Evolutionary conservation across 805 yeast species (phyloP).

Genomic region (Kodamaea neixiangensis): DNA sequence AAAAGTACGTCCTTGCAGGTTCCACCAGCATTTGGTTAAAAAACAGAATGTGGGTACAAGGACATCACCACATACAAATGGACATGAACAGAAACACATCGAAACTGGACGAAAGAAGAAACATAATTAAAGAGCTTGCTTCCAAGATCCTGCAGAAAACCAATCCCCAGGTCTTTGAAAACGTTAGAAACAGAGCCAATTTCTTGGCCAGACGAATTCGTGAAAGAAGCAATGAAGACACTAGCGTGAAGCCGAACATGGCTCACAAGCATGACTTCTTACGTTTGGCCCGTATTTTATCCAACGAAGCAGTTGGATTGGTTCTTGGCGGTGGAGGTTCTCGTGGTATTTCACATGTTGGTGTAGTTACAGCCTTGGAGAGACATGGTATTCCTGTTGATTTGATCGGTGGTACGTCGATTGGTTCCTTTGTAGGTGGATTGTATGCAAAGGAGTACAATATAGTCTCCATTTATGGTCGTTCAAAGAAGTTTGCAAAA

Average conservation of each 20-base stretch:
- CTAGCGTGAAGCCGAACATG: conserved; percentile 34
- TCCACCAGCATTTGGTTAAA: conserved; percentile 83
- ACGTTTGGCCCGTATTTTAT: conserved; percentile 82
- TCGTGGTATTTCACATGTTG: conserved; percentile 89
- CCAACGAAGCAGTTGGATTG: conserved; percentile 92
- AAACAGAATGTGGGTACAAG: conserved; percentile 84
- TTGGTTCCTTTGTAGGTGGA: conserved; percentile 95
- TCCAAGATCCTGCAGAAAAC: conserved; percentile 33
- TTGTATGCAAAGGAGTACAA: conserved; percentile 91
- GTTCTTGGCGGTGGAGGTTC: conserved; percentile 99
- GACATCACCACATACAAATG: conserved; percentile 91
- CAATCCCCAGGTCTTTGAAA: conserved; percentile 38
- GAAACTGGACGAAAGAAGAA: conserved; percentile 9
- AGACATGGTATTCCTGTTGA: conserved; percentile 93
- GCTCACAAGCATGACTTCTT: conserved; percentile 85
- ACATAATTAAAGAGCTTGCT: conserved; percentile 37
- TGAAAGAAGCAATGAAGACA: conserved; percentile 21
- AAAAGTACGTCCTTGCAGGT: conserved; percentile 80
- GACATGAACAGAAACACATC: conserved; percentile 21
- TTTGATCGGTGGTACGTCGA: conserved; percentile 93
- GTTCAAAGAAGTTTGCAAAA: conserved; percentile 82
- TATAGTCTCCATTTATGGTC: conserved; percentile 85
- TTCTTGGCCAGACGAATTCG: conserved; percentile 28
- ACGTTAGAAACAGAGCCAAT: conserved; percentile 31
- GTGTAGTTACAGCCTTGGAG: conserved; percentile 87